phyloP scores from a whole-genome alignment of 495 filamentous ascomycete species.

The Penicillium coffeae region DNA sequence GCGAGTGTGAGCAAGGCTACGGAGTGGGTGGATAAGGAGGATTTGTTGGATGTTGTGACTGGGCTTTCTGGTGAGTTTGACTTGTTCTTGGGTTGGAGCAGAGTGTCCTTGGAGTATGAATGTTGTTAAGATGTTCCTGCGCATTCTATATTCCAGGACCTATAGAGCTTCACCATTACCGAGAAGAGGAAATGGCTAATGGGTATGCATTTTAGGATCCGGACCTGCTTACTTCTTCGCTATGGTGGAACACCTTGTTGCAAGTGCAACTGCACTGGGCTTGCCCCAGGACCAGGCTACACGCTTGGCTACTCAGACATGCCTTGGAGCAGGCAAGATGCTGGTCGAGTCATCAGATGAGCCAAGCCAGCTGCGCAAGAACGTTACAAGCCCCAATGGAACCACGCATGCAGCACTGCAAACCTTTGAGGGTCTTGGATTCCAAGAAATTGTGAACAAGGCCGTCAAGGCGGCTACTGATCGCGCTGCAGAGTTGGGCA shows the following conservation, averaged over 20 bases:
- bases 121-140: not conserved
- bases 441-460: constrained; percentile 35
- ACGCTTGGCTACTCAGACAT: constrained; percentile 38
- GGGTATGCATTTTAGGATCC: constrained; percentile 23
- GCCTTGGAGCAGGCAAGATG: constrained; percentile 42
- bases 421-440: constrained; percentile 32
- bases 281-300: constrained; percentile 38
- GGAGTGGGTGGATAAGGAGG: constrained; percentile 42
- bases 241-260: constrained; percentile 41
- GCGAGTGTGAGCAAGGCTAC: constrained; percentile 36
- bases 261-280: constrained; percentile 36
- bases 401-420: constrained; percentile 39
- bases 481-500: constrained; percentile 34
- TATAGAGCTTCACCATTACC: no score
- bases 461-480: constrained; percentile 36
- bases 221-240: constrained; percentile 45
- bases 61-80: constrained; percentile 35
- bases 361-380: constrained; percentile 38
- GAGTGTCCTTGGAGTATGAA: not conserved
- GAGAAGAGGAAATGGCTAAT: not conserved
- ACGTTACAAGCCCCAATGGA: constrained; percentile 43
- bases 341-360: constrained; percentile 32
- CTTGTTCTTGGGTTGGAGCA: not conserved
- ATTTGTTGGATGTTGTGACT: constrained; percentile 39
- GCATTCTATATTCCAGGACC: no score